Base-by-base conservation (phyloP, 495 filamentous ascomycete genomes). In the Entonaema liquescens region DNA sequence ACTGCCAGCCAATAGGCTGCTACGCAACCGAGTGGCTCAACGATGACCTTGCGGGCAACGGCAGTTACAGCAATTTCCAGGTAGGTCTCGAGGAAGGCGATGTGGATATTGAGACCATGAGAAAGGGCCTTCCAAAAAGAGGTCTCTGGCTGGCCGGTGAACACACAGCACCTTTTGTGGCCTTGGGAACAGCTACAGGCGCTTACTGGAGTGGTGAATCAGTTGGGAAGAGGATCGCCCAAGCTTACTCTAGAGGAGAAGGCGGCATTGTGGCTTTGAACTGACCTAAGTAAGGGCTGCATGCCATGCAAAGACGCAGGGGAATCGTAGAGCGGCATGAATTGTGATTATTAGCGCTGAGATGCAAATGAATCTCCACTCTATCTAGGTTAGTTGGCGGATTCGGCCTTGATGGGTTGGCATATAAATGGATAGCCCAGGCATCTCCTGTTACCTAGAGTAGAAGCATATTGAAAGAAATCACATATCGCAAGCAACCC, bases 121-220 rank as follows among this genome's bases (percentile, higher is more conserved):
- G 94, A 31, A 80, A 85, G 2, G 95, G 94, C 2, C 79, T 92
- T 47, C 84, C 87, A 4, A 88, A 86, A 12, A 83, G 91, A 17
- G 88, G 90, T 1, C 70, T 98, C 3, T 99, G 94, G 94, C 87
- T 98, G 71, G 95, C 95, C 0, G 95, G 95, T 0, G 95, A 99
- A 78, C 95, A 98, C 80, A 97, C 94, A 28, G 89, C 93, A 26
- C 95, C 95, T 28, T 96, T 97, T 78, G 88, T 94, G 19, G 93
- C 92, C 15, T 77, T 97, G 56, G 94, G 94, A 1, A 97, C 94
- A 7, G 91, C 89, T 11, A 94, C 93, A 2, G 94, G 94, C 2
- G 94, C 94, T 11, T 98, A 93, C 68, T 97, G 93, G 93, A 93
- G 92, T 77, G 95, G 95, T 0, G 92, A 98, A 80, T 85, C 85